These are phyloP conservation scores for Spatholobus suberectus DNA, from an alignment of 306 rosid genomes.

Conservation along the genomic window DNA sequence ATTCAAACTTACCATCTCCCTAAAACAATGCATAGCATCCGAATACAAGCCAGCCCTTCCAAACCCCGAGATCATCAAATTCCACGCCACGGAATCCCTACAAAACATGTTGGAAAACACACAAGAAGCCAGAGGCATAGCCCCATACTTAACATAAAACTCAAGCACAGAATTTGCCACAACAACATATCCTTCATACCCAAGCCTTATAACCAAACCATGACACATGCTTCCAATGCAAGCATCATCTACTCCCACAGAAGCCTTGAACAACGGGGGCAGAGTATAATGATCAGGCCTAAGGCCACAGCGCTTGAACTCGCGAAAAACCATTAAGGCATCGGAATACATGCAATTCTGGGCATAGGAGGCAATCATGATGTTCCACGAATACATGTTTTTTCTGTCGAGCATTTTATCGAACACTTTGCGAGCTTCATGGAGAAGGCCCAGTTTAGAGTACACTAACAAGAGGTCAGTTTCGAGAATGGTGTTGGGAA, in stretches of 20 bases:
- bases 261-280: constrained; percentile 62
- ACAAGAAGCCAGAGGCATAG: constrained; percentile 52
- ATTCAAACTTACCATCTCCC: constrained; percentile 51
- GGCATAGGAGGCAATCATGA: constrained; percentile 62
- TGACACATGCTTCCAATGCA: constrained; percentile 59
- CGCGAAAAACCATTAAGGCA: constrained; percentile 45
- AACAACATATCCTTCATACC: constrained; percentile 56
- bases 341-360: constrained; percentile 43
- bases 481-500: constrained; percentile 57
- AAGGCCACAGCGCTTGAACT: constrained; percentile 44
- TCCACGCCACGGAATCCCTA: constrained; percentile 61
- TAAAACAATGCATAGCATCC: constrained; percentile 58
- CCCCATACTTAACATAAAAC: constrained; percentile 59
- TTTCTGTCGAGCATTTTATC: constrained; percentile 55
- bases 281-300: constrained; percentile 70
- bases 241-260: constrained; percentile 46
- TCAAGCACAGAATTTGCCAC: constrained; percentile 64
- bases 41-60: constrained; percentile 56
- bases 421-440: constrained; percentile 61
- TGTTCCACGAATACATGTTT: constrained; percentile 82
- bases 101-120: constrained; percentile 55
- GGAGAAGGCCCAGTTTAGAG: constrained; percentile 47
- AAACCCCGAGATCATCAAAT: constrained; percentile 70
- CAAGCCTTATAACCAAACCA: constrained; percentile 62
- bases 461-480: constrained; percentile 67